Evolutionary conservation across 495 filamentous ascomycete genomes (phyloP).

Genomic region (Aspergillus biplanus): DNA sequence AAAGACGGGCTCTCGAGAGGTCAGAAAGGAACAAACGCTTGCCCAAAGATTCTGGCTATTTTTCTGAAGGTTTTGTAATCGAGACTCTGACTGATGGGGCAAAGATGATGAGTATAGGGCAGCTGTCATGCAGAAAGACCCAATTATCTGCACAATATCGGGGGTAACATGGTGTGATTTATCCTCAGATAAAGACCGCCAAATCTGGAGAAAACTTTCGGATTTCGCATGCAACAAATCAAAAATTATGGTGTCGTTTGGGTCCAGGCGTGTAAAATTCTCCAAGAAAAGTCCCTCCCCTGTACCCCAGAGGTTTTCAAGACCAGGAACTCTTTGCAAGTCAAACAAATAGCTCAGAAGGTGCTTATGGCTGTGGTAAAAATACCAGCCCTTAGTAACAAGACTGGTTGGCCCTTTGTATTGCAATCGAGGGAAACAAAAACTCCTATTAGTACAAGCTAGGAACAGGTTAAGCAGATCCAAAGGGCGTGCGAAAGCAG

Average conservation of each 20-base stretch:
- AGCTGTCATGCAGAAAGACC: slow-evolving; percentile 46
- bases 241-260: slow-evolving; percentile 46
- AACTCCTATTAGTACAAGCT: slow-evolving; percentile 45
- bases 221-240: slow-evolving; percentile 51
- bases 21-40: slow-evolving; percentile 39
- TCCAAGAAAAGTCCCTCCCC: slow-evolving; percentile 29
- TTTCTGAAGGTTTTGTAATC: slow-evolving; percentile 34
- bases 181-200: slow-evolving; percentile 43
- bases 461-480: slow-evolving; percentile 43
- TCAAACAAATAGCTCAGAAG: slow-evolving; percentile 45
- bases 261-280: slow-evolving; percentile 33
- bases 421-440: slow-evolving; percentile 24
- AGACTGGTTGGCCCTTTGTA: slow-evolving; percentile 32
- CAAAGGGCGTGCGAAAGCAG: slow-evolving; percentile 44
- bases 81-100: slow-evolving; percentile 32
- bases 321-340: slow-evolving; percentile 26
- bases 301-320: slow-evolving; percentile 35
- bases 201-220: slow-evolving; percentile 48
- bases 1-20: slow-evolving; percentile 30
- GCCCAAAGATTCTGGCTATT: slow-evolving; percentile 41
- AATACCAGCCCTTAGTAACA: slow-evolving; percentile 42
- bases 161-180: slow-evolving; percentile 49
- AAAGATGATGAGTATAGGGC: slow-evolving; percentile 40
- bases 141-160: slow-evolving; percentile 51
- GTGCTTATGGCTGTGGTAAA: slow-evolving; percentile 36